A percentile compares a stretch with the other conserved stretches of the same genome.
Conservation (phyloP, 73 alveolate genomes). For the Tetrahymena thermophila region DNA sequence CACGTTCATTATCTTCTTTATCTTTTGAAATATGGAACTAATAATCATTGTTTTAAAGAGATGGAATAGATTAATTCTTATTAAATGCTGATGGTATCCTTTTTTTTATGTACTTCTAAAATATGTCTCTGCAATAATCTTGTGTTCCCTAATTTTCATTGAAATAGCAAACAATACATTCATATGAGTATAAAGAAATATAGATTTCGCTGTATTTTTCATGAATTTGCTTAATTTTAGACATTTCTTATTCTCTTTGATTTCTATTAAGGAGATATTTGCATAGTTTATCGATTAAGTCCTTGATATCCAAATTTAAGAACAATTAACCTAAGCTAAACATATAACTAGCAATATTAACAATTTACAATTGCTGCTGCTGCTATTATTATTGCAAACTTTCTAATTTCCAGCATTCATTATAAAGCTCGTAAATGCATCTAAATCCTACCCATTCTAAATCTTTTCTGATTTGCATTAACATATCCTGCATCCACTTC, state of each 20-base stretch:
- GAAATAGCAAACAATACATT: background rate
- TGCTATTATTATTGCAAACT: too few relatives aligned
- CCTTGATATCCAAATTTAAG: background rate
- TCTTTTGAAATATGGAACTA: background rate
- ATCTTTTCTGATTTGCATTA: background rate
- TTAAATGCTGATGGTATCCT: background rate
- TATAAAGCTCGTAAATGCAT: background rate
- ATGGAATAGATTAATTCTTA: background rate
- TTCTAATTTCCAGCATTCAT: background rate
- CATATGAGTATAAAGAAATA: background rate
- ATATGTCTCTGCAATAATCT: background rate
- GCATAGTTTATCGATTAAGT: background rate
- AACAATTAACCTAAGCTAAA: background rate
- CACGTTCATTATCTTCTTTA: background rate
- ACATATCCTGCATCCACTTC: background rate
- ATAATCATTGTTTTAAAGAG: background rate
- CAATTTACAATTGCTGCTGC: background rate
- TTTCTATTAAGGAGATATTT: background rate
- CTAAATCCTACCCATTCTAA: background rate
- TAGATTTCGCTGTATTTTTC: background rate
- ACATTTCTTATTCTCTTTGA: background rate
- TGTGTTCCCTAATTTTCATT: background rate
- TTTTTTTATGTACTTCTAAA: background rate
- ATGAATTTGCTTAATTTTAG: background rate
- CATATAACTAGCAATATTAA: background rate